Base-by-base conservation (phyloP, 2,329 filamentous ascomycete genomes). In the Aureobasidium sp. region DNA sequence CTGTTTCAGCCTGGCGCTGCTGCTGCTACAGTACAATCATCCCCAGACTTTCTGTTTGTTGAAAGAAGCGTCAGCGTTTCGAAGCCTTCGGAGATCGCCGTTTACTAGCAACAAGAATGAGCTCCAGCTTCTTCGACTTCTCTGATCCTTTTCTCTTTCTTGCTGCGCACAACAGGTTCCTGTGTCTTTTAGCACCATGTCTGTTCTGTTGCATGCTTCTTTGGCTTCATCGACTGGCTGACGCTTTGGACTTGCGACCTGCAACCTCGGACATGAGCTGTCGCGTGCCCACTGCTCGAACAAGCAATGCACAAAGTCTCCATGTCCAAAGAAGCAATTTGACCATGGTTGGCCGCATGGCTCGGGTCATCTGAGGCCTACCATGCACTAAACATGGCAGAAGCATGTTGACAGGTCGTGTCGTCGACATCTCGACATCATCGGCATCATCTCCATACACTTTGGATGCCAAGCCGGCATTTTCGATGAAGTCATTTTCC, bases 1-100 rank as follows among this genome's bases (percentile, higher is more conserved):
- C 44, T 59, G 54, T 59, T 59, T 59, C 54, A 59, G 53, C 29
- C 53, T 57, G 37, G 39, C 27, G 39, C 53, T 54, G 36, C 21
- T 54, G 21, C 30, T 37, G 34, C 34, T 34, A 8, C 6, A 15
- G 21, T n/a, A 44, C 48, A 27, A 36, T 25, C 48, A n/a, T 50
- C 49, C 49, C 49, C 49, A 27, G 34, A 39, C 49, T 52, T 52
- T 50, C 37, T 36, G 49, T 52, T 52, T 36, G 49, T 52, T 52
- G 49, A 52, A 52, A 29, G 49, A 21, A 25, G 27, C 27, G 47
- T 29, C 29, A 6, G 29, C 47, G 3, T 30, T 44, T 5, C 6
- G 15, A n/a, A n/a, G 34, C 49, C 25, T 11, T 52, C 52, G 52
- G 52, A 55, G 30, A 55, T 55, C 39, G 52, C 52, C 52, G 52